phyloP scores from a whole-genome alignment of 208 protist species.

The Leishmania major region DNA sequence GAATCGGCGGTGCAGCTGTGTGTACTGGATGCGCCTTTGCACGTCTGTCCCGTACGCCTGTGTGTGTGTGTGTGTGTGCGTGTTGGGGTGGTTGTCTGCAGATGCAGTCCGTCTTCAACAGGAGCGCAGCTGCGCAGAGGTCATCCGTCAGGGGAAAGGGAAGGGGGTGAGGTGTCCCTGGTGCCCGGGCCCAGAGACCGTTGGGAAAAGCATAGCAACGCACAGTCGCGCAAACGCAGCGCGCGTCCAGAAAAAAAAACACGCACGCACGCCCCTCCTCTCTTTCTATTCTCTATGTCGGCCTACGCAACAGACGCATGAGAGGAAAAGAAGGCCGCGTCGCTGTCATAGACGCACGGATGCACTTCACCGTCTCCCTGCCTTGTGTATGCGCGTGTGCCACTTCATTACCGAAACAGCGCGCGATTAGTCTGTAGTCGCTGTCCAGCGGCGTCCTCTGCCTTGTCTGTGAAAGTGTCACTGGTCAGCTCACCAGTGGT shows the following conservation, averaged over 20 bases:
- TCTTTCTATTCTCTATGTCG: neutral
- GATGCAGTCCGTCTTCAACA: neutral
- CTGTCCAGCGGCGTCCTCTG: neutral
- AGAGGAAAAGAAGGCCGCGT: neutral
- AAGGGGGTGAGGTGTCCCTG: neutral
- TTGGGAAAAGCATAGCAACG: neutral
- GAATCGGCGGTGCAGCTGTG: neutral
- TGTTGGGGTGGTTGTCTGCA: neutral
- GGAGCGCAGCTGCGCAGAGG: neutral
- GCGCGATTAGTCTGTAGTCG: slow-evolving; percentile 22
- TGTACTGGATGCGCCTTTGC: neutral
- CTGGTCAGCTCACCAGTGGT: slow-evolving; percentile 1
- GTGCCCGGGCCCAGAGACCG: neutral
- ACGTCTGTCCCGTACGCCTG: neutral
- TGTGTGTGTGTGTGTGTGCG: neutral
- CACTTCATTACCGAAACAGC: slow-evolving; percentile 11
- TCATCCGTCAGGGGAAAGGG: neutral
- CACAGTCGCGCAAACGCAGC: neutral
- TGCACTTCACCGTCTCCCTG: neutral
- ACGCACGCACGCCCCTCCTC: neutral
- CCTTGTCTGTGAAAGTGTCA: neutral
- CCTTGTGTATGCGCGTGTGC: neutral
- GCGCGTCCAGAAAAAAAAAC: neutral
- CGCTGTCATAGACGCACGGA: neutral
- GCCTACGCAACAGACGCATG: neutral